Evolutionary conservation across 106 monocot genomes (phyloP).

Genomic region (Alisma plantagoaquatica): DNA sequence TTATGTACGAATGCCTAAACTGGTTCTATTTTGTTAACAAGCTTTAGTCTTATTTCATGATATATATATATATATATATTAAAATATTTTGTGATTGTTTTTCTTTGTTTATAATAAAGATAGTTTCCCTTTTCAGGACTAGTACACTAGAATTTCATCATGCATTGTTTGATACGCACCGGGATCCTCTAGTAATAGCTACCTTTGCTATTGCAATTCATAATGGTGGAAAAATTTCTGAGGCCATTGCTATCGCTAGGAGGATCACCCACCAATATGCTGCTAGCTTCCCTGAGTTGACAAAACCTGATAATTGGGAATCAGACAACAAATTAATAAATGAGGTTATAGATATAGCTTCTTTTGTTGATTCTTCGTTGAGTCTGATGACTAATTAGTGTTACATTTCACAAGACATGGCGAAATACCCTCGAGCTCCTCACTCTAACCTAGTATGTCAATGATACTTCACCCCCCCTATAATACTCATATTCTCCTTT

Average conservation of each 20-base stretch:
- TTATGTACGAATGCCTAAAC: no score
- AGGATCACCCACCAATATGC: slow-evolving; percentile 32
- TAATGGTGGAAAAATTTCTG: slow-evolving; percentile 67
- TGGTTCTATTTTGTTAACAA: no score
- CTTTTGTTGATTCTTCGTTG: slow-evolving; percentile 29
- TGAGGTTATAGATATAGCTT: slow-evolving; percentile 37
- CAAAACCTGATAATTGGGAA: slow-evolving; percentile 28
- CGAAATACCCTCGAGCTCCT: slow-evolving; percentile 70
- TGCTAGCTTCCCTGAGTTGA: slow-evolving; percentile 38
- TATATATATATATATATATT: no score
- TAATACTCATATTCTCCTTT: no score
- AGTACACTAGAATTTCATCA: slow-evolving; percentile 70
- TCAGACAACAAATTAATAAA: slow-evolving; percentile 24
- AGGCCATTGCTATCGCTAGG: slow-evolving; percentile 51
- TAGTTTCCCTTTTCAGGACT: slow-evolving; percentile 28
- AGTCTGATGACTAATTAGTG: slow-evolving; percentile 57
- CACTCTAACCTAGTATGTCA: slow-evolving; percentile 68
- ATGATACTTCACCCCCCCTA: no score
- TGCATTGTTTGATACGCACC: slow-evolving; percentile 34
- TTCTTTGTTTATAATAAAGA: no score
- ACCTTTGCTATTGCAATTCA: slow-evolving; percentile 59
- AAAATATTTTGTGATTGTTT: no score
- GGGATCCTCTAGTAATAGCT: slow-evolving; percentile 55
- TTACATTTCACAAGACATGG: slow-evolving; percentile 53
- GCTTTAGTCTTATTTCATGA: no score